Base-by-base conservation (phyloP, 2,329 filamentous ascomycete genomes). In the Hypoxylon sp. region DNA sequence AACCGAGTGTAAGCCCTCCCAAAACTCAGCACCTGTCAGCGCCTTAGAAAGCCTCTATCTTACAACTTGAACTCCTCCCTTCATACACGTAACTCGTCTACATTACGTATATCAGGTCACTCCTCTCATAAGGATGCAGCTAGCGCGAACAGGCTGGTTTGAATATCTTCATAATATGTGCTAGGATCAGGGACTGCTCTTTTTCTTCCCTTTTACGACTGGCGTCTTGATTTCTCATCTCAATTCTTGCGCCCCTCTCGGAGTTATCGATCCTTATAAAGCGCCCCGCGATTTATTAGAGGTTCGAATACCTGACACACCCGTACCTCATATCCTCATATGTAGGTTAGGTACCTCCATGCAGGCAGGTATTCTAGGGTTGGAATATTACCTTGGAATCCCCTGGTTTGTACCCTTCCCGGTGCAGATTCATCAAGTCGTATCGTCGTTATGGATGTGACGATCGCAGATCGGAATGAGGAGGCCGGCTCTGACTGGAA, bases 401-500 rank as follows among this genome's bases (percentile, higher is more conserved):
- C 20, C 41, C 37, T 56, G 24, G 6, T 40, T 46, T 45, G 15
- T 46, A 41, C 20, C 35, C 15, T 41, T 45, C 40, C 33, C 48
- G 24, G 9, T 26, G 46, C 13, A 42, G 10, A 26, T 37, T 42
- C 21, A 13, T 27, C 21, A n/a, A 33, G 42, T 23, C 40, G 45
- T 38, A n/a, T 21, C 27, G 24, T 20, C 23, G 50, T 51, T 24
- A 66, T 62, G 62, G 58, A 65, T 21, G 26, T 58, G 27, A n/a
- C n/a, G n/a, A n/a, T n/a, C n/a, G 55, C 33, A 20, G 38, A 37
- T n/a, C 21, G 21, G 35, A 35, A 24, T 7, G 20, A 5, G 3
- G 38, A 24, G 20, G 75, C 78, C 15, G 73, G 78, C 38, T 70
- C 72, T 50, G 71, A 75, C 53, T 90, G 87, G 87, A 76, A 76